These are phyloP conservation scores for Lunularia cruciata DNA, from an alignment of 225 moss, liverwort and hornwort species.

Conservation along the genomic window DNA sequence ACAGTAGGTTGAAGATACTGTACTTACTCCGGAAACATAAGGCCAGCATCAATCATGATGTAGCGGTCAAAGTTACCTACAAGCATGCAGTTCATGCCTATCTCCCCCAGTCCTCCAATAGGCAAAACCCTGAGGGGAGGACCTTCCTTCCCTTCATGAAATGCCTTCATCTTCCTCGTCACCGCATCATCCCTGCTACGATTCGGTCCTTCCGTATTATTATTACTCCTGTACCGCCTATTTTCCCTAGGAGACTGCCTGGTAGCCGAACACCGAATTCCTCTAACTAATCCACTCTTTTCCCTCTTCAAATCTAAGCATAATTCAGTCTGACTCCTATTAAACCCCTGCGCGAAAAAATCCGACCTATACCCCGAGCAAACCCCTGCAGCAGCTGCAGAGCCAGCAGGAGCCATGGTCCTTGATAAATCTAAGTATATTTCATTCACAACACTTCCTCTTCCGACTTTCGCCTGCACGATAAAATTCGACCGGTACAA, in stretches of 20 bases:
- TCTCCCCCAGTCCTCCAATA: constrained; percentile 94
- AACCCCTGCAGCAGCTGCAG: too few species aligned
- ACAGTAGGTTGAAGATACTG: neutral
- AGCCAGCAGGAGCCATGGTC: too few species aligned
- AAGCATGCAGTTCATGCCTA: constrained; percentile 99
- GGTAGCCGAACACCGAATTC: constrained; percentile 12
- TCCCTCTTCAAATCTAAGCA: constrained; percentile 2
- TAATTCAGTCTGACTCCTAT: neutral
- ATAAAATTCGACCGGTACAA: neutral
- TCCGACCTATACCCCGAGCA: too few species aligned
- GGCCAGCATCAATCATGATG: constrained; percentile 96
- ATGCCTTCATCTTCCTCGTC: constrained; percentile 81
- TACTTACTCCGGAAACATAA: constrained; percentile 98
- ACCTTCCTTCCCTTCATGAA: constrained; percentile 85
- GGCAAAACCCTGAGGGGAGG: constrained; percentile 88
- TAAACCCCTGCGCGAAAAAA: too few species aligned
- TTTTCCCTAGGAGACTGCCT: constrained; percentile 17
- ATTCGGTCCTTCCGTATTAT: constrained; percentile 63
- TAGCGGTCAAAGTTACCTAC: constrained; percentile 98
- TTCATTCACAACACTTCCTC: neutral
- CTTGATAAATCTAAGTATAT: too few species aligned
- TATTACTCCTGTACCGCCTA: constrained; percentile 48
- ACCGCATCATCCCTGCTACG: constrained; percentile 93
- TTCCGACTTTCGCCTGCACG: constrained; percentile 2
- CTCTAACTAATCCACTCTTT: neutral